Base-by-base conservation (phyloP, 192 early-diverging fungal species). In the Gamsiella multidivaricata region DNA sequence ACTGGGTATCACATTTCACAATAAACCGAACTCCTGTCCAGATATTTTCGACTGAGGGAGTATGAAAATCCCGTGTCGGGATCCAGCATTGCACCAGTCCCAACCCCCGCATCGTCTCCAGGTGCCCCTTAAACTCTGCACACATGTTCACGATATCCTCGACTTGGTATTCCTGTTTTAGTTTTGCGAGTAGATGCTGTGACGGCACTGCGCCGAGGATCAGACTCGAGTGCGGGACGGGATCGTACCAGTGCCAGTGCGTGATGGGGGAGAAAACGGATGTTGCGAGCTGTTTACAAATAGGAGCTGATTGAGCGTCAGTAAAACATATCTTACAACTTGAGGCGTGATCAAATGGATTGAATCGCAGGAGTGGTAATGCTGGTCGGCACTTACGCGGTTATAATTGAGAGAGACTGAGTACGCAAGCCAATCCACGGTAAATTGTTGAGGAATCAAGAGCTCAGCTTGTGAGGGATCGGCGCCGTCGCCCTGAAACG, bases 111-210 rank as follows among this genome's bases (percentile, higher is more conserved):
- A 82, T 84, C 0, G 76, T 67, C 22, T 59, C 39, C 0, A 68
- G 34, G 54, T 82, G 80, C 9, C 85, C 85, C 15, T 53, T 51
- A 33, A 86, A 86, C 37, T 86, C 85, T 17, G 82, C 80, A 62
- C 85, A 86, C 72, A 86, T 66, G 54, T 86, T 86, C 32, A 86
- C 61, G 22, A 86, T 61, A 23, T 63, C 29, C 28, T 56, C 37
- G 26, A 78, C 54, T 2, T n/a, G 22, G 3, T 68, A 17, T n/a
- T 68, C 49, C 17, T 32, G 56, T 28, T 56, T 41, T 5, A 76
- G 51, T 26, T 66, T 57, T 0, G 0, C 20, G 17, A 76, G 53
- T 3, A 56, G 51, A 11, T 78, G 46, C 3, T 53, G 41, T 1
- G 65, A 69, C 11, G 74, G 74, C 0, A 78, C 61, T 15, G 74